phyloP scores from a whole-genome alignment of 495 filamentous ascomycete genomes.

The Trichodelitschia bisporula region DNA sequence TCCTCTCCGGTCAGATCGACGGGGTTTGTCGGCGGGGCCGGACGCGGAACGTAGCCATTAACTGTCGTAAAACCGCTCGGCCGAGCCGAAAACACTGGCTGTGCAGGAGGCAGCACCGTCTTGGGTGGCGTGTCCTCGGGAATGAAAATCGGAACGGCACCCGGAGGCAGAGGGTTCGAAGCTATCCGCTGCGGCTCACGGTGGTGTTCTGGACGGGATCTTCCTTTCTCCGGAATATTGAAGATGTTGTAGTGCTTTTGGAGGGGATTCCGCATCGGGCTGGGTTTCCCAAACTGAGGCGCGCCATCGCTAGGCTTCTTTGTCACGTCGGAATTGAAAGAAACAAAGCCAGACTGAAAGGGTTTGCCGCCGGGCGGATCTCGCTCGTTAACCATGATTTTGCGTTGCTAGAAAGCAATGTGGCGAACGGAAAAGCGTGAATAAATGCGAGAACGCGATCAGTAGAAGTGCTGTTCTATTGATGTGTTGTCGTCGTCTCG shows the following conservation, averaged over 20 bases:
- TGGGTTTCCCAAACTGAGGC: neutral
- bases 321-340: too few species aligned
- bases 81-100: neutral
- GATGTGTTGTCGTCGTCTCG: too few species aligned
- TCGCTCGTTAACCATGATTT: too few species aligned
- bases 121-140: neutral
- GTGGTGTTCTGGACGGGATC: conserved; percentile 25
- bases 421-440: too few species aligned
- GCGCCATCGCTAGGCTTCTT: neutral
- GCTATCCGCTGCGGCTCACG: too few species aligned
- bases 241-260: conserved; percentile 16
- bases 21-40: neutral
- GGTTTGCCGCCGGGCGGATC: too few species aligned
- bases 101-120: neutral
- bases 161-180: too few species aligned
- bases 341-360: too few species aligned
- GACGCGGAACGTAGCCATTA: neutral
- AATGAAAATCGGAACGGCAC: neutral
- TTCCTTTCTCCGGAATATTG: conserved; percentile 25
- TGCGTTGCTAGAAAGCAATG: too few species aligned
- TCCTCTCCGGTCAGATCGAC: conserved; percentile 1
- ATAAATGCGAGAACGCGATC: too few species aligned
- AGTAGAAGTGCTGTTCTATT: too few species aligned
- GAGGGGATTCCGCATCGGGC: neutral
- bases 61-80: neutral